Evolutionary conservation across 305 asterid species (phyloP).

Genomic region (Fraxinus floribunda): DNA sequence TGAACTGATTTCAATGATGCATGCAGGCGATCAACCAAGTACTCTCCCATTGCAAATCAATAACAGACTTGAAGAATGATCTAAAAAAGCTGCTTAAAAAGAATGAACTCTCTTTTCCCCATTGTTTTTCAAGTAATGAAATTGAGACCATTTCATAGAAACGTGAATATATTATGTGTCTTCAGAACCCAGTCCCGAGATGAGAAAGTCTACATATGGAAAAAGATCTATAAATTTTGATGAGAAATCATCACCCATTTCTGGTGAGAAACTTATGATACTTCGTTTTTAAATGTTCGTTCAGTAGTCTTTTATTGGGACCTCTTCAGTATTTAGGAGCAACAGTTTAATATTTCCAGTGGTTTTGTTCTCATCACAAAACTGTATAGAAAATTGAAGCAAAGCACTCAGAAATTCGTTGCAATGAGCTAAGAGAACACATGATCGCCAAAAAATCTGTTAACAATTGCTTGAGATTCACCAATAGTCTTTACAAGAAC

Average conservation of each 20-base stretch:
- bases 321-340: background rate
- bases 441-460: background rate
- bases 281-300: background rate
- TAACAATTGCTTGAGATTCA: conserved; percentile 13
- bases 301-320: background rate
- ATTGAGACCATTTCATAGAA: background rate
- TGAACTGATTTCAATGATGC: background rate
- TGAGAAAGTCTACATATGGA: background rate
- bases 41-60: background rate
- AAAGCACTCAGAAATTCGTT: background rate
- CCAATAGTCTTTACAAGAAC: conserved; percentile 81
- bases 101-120: background rate
- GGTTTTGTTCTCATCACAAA: background rate
- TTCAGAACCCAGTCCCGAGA: background rate
- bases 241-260: conserved; percentile 8
- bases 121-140: background rate
- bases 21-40: background rate
- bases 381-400: background rate
- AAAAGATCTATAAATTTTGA: background rate
- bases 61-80: background rate
- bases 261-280: conserved; percentile 15
- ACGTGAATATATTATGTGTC: background rate
- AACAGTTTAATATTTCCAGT: background rate
- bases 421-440: background rate
- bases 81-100: background rate